Evolutionary conservation across 345 rosid species (phyloP), one percentile per base, ranked within the genome.

Genomic region (Salix suchowensis): DNA sequence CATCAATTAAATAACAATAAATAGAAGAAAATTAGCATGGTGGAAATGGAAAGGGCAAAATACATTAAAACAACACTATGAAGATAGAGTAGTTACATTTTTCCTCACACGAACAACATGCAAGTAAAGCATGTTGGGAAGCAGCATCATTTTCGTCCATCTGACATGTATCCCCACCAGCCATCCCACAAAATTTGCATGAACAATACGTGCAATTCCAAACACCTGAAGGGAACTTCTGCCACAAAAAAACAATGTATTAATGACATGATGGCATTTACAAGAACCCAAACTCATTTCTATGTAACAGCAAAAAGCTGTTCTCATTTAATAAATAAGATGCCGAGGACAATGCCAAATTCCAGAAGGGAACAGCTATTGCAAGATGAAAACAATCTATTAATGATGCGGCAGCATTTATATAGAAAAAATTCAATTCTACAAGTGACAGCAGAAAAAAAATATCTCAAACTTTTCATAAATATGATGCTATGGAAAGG

Each of bases 151-250:
- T 68, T 68, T 74, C 81, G 61, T 74, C 78, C 76, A 32, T 73
- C 67, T 75, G 86, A 61, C 71, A 66, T 44, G 77, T 62, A 80
- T 77, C 83, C 75, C 86, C 86, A 70, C 78, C 82, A 79, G 76
- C 80, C 75, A 70, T 77, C 75, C 91, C 88, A 78, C 99, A 93
- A 82, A 85, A 89, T 89, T 93, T 93, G 85, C 99, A 96, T 30
- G 89, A 84, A 86, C 99, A 96, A 83, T 86, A 85, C 76, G 88
- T 78, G 86, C 99, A 96, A 80, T 88, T 87, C 99, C 99, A 96
- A 68, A 85, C 84, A 58, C 97, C 98, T 48, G 89, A 86, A 74
- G 99, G 98, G 73, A 92, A 88, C 73, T 78, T 87, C 98, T 96
- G 94, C 84, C 78, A 68, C 71, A 40, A 66, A 32, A 74, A 76